phyloP scores from a whole-genome alignment of 2,329 filamentous ascomycete genomes.

The Aotearoamyces nothofagi region DNA sequence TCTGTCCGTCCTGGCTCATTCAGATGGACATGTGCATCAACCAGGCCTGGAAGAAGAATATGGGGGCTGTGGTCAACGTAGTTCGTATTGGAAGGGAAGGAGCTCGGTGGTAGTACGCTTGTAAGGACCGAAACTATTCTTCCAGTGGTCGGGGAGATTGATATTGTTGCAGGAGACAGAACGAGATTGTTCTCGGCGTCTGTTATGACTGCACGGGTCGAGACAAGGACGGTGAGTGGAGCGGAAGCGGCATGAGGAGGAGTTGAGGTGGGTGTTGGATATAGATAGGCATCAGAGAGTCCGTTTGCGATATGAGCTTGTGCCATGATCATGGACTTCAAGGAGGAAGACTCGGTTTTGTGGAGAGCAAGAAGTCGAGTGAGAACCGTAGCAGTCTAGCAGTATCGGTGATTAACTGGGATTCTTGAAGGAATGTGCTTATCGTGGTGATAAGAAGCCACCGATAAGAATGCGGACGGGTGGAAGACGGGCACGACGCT shows the following conservation, averaged over 20 bases:
- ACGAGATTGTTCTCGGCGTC: conserved; percentile 44
- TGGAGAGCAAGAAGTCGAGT: no score
- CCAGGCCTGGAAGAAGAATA: conserved; percentile 76
- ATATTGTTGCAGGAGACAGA: conserved; percentile 70
- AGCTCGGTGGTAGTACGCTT: conserved; percentile 55
- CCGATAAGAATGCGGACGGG: no score
- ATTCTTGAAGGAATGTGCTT: no score
- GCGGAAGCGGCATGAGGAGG: conserved; percentile 17
- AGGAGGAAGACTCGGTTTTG: no score
- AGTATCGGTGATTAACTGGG: no score
- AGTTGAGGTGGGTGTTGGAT: conserved; percentile 16
- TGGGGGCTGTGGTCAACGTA: conserved; percentile 79
- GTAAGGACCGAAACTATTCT: conserved; percentile 70
- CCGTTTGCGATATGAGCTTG: no score
- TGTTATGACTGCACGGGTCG: conserved; percentile 68
- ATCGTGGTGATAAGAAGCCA: no score
- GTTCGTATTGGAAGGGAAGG: conserved; percentile 55
- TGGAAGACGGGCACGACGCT: no score
- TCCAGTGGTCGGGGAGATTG: conserved; percentile 62
- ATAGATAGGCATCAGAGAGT: conserved; percentile 6
- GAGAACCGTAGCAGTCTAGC: no score
- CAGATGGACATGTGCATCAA: conserved; percentile 94
- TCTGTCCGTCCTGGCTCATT: conserved; percentile 94
- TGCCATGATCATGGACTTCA: no score
- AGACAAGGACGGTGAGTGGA: conserved; percentile 63